Evolutionary conservation across 1,139 yeast genomes (phyloP).

Genomic region (Hemisphaericaspora xylofermentans): DNA sequence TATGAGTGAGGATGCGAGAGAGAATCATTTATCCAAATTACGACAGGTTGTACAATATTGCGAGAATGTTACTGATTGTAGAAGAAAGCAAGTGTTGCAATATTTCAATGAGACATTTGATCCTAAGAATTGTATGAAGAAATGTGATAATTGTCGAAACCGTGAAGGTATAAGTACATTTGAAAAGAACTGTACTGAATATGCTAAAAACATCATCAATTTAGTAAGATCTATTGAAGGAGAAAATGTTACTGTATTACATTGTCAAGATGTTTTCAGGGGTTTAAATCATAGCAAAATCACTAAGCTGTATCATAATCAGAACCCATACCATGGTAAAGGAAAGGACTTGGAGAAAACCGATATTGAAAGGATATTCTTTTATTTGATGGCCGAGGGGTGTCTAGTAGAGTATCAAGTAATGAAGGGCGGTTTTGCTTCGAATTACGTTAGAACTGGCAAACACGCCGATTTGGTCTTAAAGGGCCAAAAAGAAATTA

Average conservation of each 20-base stretch:
- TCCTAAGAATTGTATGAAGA: conserved; percentile 60
- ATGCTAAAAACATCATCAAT: conserved; percentile 58
- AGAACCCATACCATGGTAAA: conserved; percentile 60
- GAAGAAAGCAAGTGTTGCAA: conserved; percentile 83
- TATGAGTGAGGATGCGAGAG: conserved; percentile 62
- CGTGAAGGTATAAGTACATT: conserved; percentile 43
- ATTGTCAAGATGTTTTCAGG: conserved; percentile 80
- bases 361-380: conserved; percentile 79
- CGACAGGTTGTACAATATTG: conserved; percentile 89
- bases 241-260: conserved; percentile 69
- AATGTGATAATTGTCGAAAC: conserved; percentile 83
- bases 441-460: conserved; percentile 69
- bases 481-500: conserved; percentile 43
- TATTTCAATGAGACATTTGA: conserved; percentile 86
- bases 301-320: conserved; percentile 60
- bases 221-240: conserved; percentile 58
- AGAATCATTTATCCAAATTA: conserved; percentile 73
- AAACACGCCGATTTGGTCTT: conserved; percentile 49
- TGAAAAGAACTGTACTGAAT: conserved; percentile 66
- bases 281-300: conserved; percentile 72
- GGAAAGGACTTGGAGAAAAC: conserved; percentile 64
- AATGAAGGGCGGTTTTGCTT: conserved; percentile 74
- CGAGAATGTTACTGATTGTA: conserved; percentile 86
- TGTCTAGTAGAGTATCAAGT: conserved; percentile 70
- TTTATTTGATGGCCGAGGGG: conserved; percentile 68